Base-by-base conservation (phyloP, 2,329 filamentous ascomycete genomes). In the Calonectria hongkongensis region DNA sequence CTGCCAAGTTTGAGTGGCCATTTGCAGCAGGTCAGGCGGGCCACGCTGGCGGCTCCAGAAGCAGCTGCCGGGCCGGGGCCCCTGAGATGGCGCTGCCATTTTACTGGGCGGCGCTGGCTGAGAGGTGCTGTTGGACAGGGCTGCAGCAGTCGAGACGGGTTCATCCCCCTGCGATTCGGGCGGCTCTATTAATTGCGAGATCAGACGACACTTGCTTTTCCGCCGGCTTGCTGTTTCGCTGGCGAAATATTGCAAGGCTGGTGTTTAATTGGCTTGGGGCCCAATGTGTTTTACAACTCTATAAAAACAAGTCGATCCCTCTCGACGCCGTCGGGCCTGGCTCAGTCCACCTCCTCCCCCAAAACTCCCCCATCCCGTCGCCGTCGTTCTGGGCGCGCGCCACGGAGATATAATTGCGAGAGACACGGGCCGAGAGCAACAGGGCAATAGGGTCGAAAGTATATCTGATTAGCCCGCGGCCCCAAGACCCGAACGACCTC, bases 201-300 rank as follows among this genome's bases (percentile, higher is more conserved):
- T 78, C 74, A 79, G 77, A 70, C 73, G 77, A 79, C 72, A 71
- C 70, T 72, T 73, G 66, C 68, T 62, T 58, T 36, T 75, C 74
- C 41, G 58, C 51, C 30, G 43, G 43, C 16, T 64, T 33, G 30
- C 16, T 62, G 21, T 15, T 62, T 27, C 28, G 41, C 41, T 28
- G 36, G 39, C 15, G 33, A 30, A 62, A 15, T 10, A 30, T 25
- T 25, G 33, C n/a, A 56, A 56, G n/a, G 33, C 30, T n/a, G 33
- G 30, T 33, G 33, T 58, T 58, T 36, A 58, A 58, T 58, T 58
- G 54, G 54, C 30, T 27, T 39, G 30, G n/a, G 33, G n/a, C 33
- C 54, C 54, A 39, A 41, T 39, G 21, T 58, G n/a, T 15, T 58
- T 58, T 60, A 27, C 25, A 13, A 41, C 2, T 41, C 54, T 60